Base-by-base conservation (phyloP, 768 basidiomycete species). In the Hirschioporus abietinus region DNA sequence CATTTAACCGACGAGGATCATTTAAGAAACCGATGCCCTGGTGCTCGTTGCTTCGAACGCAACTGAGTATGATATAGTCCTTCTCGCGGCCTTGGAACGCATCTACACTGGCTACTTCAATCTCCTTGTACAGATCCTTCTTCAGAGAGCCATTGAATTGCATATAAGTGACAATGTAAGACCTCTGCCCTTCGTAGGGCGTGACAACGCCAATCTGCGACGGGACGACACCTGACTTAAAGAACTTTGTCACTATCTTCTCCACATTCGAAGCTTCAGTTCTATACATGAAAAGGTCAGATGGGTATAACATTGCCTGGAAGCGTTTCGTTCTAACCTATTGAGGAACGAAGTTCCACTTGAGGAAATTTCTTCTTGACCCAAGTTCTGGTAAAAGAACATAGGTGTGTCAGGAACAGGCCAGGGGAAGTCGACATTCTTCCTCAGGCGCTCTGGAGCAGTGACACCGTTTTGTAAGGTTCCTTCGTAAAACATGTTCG, bases 401-500 rank as follows among this genome's bases (percentile, higher is more conserved):
- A 99, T 99, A 18, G 97, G 97, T 0, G 95, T 96, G 72, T 96
- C 95, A 18, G 92, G 91, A 57, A 92, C 87, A 7, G 97, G 97
- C 97, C 97, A 99, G 0, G 97, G 97, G 79, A 99, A 99, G 76
- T 99, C 97, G 58, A 99, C 96, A 70, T 98, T 96, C 84, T 96
- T 98, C 79, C 96, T 85, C 69, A 99, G 81, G 57, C 97, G 87
- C 76, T 99, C 97, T 4, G 97, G 97, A 18, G 97, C 97, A 12
- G 97, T 99, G 65, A 99, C 97, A 76, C 97, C 97, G 75, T 99
- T 99, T 79, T 99, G 97, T 27, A 99, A 78, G 0, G 96, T 96
- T 25, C 97, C 97, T 75, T 99, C 97, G 77, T 99, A 99, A 82
- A 99, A 99, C 97, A 99, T 99, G 78, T 99, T 99, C 67, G 95